Conservation (phyloP, 495 filamentous ascomycete species). For the Mytilinidion resinicola region DNA sequence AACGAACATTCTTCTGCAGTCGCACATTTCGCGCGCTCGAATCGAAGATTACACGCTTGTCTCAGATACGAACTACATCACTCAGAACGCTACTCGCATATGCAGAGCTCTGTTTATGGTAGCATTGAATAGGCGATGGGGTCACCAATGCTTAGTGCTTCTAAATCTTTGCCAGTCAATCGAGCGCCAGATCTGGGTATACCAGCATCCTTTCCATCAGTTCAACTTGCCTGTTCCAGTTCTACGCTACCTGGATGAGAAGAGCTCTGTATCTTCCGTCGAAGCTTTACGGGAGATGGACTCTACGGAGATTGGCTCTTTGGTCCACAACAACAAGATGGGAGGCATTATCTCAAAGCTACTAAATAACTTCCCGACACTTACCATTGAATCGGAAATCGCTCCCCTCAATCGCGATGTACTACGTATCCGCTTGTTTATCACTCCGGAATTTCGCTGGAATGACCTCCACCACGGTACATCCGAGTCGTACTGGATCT, state of each 20-base stretch:
- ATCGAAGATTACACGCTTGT: conserved; percentile 88
- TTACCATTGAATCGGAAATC: conserved; percentile 87
- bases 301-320: conserved; percentile 74
- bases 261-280: conserved; percentile 62
- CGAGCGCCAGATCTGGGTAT: conserved; percentile 87
- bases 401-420: conserved; percentile 94
- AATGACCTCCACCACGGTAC: conserved; percentile 91
- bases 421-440: conserved; percentile 71
- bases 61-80: conserved; percentile 89
- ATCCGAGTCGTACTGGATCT: conserved; percentile 95
- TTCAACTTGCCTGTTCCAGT: conserved; percentile 85
- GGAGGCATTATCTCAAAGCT: conserved; percentile 73
- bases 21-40: conserved; percentile 83
- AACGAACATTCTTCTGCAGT: conserved; percentile 90
- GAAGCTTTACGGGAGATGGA: conserved; percentile 89
- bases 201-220: conserved; percentile 89
- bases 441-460: conserved; percentile 90
- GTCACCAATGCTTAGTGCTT: conserved; percentile 84
- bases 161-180: conserved; percentile 91
- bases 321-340: conserved; percentile 87
- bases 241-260: conserved; percentile 73
- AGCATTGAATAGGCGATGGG: conserved; percentile 88
- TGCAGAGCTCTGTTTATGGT: conserved; percentile 96
- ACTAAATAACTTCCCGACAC: conserved; percentile 83
- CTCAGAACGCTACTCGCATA: conserved; percentile 91